A percentile compares a stretch with the other conserved stretches of the same genome.
Conservation (phyloP, 257 asterid genomes). For the Perilla frutescens region DNA sequence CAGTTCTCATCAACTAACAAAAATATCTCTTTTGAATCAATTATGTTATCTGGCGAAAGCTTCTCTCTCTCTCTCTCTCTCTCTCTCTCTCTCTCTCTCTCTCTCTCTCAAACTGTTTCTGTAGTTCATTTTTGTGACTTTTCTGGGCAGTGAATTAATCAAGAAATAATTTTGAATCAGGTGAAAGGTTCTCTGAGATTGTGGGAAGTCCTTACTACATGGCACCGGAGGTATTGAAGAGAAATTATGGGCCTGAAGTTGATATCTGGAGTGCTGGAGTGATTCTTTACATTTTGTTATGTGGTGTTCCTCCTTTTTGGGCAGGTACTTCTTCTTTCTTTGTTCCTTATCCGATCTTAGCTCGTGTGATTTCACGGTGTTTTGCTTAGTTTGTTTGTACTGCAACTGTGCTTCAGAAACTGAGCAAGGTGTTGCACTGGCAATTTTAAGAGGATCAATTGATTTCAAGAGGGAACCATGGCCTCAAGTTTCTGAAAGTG, state of each 20-base stretch:
- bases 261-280: conserved; percentile 99
- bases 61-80: neutral
- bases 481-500: conserved; percentile 93
- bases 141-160: conserved; percentile 14
- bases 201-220: conserved; percentile 98
- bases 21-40: neutral
- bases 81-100: neutral
- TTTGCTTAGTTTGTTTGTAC: conserved; percentile 15
- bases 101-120: neutral
- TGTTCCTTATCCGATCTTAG: neutral
- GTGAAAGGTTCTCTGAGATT: conserved; percentile 88
- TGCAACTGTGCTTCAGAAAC: conserved; percentile 60
- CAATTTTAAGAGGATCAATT: conserved; percentile 80
- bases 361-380: neutral
- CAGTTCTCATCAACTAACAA: neutral
- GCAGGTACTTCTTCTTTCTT: conserved; percentile 61
- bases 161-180: conserved; percentile 40
- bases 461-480: conserved; percentile 98
- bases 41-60: conserved; percentile 9
- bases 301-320: conserved; percentile 99
- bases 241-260: conserved; percentile 93
- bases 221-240: conserved; percentile 97
- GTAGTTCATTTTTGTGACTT: neutral
- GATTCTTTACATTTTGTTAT: conserved; percentile 88
- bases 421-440: conserved; percentile 96